phyloP scores from a whole-genome alignment of 73 alveolate genomes.

The Paramecium primaurelia region DNA sequence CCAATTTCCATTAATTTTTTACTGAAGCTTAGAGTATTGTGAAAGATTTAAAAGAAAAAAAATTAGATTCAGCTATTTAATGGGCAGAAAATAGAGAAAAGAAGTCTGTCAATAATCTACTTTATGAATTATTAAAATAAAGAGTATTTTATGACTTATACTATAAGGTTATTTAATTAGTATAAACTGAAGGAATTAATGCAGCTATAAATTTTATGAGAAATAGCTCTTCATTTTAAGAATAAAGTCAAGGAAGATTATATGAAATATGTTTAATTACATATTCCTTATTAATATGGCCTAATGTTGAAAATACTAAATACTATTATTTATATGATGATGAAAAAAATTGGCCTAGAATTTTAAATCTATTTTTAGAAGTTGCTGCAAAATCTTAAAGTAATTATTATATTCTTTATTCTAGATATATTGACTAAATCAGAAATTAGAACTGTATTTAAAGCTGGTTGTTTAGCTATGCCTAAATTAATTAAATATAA shows the following conservation, averaged over 20 bases:
- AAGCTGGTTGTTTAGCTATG: conserved; percentile 34
- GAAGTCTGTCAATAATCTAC: background rate
- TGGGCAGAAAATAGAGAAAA: conserved; percentile 32
- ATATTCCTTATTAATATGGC: background rate
- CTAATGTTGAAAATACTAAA: background rate
- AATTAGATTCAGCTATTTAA: conserved; percentile 18
- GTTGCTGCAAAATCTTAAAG: conserved; percentile 16
- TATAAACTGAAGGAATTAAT: background rate
- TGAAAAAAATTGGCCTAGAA: background rate
- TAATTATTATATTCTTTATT: background rate
- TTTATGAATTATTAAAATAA: background rate
- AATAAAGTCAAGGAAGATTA: background rate
- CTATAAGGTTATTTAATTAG: background rate
- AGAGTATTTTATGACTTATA: background rate
- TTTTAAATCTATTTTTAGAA: conserved; percentile 5
- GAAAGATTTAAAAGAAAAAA: background rate
- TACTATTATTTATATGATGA: background rate
- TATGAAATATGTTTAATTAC: background rate
- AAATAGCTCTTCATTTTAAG: background rate
- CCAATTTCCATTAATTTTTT: background rate
- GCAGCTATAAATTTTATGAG: conserved; percentile 12
- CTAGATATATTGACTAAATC: background rate
- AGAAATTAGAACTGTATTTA: background rate
- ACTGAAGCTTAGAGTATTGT: background rate
- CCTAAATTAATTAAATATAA: conserved; percentile 53